Evolutionary conservation across 83 land plant species (phyloP).

Genomic region (Diphasiastrum complanatum): DNA sequence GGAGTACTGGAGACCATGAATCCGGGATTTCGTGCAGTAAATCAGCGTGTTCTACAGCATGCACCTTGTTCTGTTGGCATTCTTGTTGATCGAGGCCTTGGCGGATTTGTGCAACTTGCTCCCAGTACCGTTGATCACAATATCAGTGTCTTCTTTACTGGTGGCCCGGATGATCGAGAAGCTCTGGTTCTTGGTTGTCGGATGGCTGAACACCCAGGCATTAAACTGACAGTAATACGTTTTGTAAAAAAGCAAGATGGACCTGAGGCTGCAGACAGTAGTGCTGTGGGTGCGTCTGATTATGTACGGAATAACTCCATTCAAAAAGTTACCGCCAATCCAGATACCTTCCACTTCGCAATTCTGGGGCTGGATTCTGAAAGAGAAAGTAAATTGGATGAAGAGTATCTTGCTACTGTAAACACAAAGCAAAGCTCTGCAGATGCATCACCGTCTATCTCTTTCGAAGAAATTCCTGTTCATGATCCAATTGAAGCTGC

Average conservation of each 20-base stretch:
- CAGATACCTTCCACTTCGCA: too few species aligned
- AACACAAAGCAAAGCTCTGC: slow-evolving; percentile 1
- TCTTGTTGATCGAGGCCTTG: slow-evolving; percentile 68
- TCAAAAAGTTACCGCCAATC: not conserved
- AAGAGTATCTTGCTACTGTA: slow-evolving; percentile 36
- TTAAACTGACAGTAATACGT: slow-evolving; percentile 58
- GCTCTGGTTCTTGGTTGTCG: slow-evolving; percentile 59
- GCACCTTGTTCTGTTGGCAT: slow-evolving; percentile 85
- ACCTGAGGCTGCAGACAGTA: not conserved
- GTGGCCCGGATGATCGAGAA: slow-evolving; percentile 80
- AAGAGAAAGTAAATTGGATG: too few species aligned
- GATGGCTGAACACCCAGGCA: slow-evolving; percentile 56
- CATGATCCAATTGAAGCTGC: slow-evolving; percentile 28
- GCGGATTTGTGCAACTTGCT: slow-evolving; percentile 23
- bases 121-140: slow-evolving; percentile 24
- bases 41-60: slow-evolving; percentile 44
- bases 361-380: too few species aligned
- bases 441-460: not conserved
- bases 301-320: not conserved
- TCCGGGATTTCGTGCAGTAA: slow-evolving; percentile 45
- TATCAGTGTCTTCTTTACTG: slow-evolving; percentile 59
- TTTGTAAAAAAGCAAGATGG: slow-evolving; percentile 13
- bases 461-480: slow-evolving; percentile 46
- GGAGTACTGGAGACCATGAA: slow-evolving; percentile 40
- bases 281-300: not conserved